Percentiles rank a stretch among this genome's conserved stretches.
Evolutionary conservation across 2,329 filamentous ascomycete species (phyloP).

Genomic region (Alternaria ethzedia): DNA sequence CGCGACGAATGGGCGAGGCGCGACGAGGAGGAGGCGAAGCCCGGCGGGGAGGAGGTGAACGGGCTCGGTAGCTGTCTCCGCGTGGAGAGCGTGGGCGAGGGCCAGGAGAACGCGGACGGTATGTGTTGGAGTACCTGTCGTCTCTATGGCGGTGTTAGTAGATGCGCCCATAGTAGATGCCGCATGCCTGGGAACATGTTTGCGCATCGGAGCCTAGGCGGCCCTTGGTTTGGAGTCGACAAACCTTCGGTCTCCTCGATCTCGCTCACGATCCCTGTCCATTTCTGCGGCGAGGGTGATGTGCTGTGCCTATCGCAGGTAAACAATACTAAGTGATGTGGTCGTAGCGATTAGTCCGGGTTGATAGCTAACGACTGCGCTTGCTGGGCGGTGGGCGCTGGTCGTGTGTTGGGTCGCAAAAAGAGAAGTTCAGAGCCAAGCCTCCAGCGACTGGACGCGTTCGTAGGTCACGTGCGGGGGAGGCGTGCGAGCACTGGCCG

Average conservation of each 20-base stretch:
- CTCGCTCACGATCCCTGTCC: slow-evolving; percentile 50
- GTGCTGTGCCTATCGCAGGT: neutral
- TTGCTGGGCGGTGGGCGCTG: slow-evolving; percentile 7
- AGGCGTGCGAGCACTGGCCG: slow-evolving; percentile 1
- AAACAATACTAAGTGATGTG: neutral
- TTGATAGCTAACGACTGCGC: neutral
- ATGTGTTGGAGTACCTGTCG: slow-evolving; percentile 48
- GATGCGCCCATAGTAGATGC: neutral
- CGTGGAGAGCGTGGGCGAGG: slow-evolving; percentile 40
- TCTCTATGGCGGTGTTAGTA: slow-evolving; percentile 35
- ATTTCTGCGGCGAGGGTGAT: slow-evolving; percentile 23
- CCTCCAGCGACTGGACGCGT: slow-evolving; percentile 15
- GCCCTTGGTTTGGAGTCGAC: slow-evolving; percentile 30
- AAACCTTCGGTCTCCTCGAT: slow-evolving; percentile 54
- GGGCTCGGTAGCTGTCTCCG: slow-evolving; percentile 46
- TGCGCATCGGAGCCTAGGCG: slow-evolving; percentile 12
- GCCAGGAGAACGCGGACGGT: slow-evolving; percentile 45
- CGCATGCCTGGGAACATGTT: neutral
- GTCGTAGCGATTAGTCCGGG: neutral
- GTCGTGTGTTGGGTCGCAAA: slow-evolving; percentile 23
- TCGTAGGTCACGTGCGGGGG: slow-evolving; percentile 14
- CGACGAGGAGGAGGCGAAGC: slow-evolving; percentile 8
- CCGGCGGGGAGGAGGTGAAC: slow-evolving; percentile 10
- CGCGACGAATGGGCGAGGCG: slow-evolving; percentile 42
- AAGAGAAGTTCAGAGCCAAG: slow-evolving; percentile 38